phyloP scores from a whole-genome alignment of 2,329 filamentous ascomycete genomes.

The Sclerotiophoma versabilis region DNA sequence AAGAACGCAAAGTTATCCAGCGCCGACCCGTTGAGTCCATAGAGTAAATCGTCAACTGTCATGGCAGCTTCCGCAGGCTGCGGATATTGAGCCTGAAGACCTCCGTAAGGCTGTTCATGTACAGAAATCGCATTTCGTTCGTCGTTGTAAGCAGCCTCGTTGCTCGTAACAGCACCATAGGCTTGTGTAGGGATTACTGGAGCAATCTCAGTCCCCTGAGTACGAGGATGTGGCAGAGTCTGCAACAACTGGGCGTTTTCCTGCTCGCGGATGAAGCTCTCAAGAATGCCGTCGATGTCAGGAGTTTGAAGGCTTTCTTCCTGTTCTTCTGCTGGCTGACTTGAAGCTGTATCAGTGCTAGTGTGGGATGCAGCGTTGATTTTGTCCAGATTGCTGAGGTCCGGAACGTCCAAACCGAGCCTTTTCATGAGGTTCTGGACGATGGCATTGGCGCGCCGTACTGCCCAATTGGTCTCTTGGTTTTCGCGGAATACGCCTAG shows the following conservation, averaged over 20 bases:
- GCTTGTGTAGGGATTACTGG: background rate
- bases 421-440: constrained; percentile 56
- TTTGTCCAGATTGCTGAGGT: background rate
- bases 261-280: constrained; percentile 50
- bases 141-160: background rate
- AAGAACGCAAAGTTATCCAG: constrained; percentile 29
- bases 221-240: background rate
- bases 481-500: constrained; percentile 58
- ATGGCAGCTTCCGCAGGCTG: constrained; percentile 16
- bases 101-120: background rate
- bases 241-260: constrained; percentile 15
- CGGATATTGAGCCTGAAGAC: background rate
- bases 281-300: constrained; percentile 53
- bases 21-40: constrained; percentile 34
- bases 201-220: background rate
- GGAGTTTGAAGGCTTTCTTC: constrained; percentile 38
- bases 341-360: background rate
- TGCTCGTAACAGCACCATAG: background rate
- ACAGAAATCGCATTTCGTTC: background rate
- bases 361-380: constrained; percentile 13
- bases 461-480: constrained; percentile 59
- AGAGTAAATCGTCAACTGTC: constrained; percentile 32
- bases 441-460: constrained; percentile 55
- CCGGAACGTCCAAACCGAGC: constrained; percentile 33
- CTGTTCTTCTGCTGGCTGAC: constrained; percentile 18